phyloP scores from a whole-genome alignment of 768 basidiomycete species.

The Hypholoma sublateritium region DNA sequence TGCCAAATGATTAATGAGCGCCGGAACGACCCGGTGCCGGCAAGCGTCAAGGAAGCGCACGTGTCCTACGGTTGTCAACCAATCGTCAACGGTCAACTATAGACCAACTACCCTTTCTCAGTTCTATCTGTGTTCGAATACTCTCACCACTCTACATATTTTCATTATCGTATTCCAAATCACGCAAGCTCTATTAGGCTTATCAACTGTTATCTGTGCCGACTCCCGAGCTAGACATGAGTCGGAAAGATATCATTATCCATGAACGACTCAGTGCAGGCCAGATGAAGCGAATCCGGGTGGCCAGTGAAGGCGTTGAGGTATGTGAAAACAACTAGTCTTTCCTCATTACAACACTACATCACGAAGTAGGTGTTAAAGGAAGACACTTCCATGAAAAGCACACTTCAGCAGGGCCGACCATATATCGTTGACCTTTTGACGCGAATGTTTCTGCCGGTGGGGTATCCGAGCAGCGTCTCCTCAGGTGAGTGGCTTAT shows the following conservation, averaged over 20 bases:
- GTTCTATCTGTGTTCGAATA: too few species aligned
- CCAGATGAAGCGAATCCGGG: not conserved
- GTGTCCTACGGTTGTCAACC: too few species aligned
- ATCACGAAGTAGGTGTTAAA: not conserved
- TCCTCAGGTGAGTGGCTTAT: slow-evolving; percentile 45
- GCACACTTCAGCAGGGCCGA: not conserved
- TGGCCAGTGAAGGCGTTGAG: not conserved
- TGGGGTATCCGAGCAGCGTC: slow-evolving; percentile 61
- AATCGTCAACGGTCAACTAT: too few species aligned
- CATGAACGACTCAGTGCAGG: slow-evolving; percentile 1
- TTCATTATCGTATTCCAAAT: too few species aligned
- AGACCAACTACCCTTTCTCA: too few species aligned
- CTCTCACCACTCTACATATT: too few species aligned
- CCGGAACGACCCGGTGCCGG: too few species aligned
- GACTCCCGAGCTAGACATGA: too few species aligned
- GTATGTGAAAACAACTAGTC: not conserved
- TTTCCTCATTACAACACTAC: not conserved
- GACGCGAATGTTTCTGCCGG: slow-evolving; percentile 55
- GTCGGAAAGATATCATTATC: not conserved
- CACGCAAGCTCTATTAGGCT: too few species aligned
- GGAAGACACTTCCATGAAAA: not conserved
- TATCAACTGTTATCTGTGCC: too few species aligned
- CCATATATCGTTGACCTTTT: slow-evolving; percentile 27
- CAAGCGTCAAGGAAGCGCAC: too few species aligned
- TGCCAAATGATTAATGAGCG: too few species aligned